A percentile compares a stretch with the other conserved stretches of the same genome.
Evolutionary conservation across 495 filamentous ascomycete species (phyloP).

Genomic region (Xylaria cubensis): DNA sequence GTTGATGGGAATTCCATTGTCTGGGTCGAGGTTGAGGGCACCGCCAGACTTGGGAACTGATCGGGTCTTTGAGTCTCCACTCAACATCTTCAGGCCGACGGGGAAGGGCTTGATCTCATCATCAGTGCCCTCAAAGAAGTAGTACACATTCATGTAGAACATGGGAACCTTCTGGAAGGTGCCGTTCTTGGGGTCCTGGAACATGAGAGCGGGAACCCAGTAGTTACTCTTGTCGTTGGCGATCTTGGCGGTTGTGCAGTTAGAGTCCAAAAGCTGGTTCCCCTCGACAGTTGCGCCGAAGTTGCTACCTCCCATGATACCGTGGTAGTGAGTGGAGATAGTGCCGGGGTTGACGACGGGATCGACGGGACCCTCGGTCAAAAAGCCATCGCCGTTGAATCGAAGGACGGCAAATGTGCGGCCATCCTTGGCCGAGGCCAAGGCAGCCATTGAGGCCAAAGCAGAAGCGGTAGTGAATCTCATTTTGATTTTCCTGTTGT

Average conservation of each 20-base stretch:
- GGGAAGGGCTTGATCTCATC: slow-evolving; percentile 73
- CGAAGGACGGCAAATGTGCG: slow-evolving; percentile 55
- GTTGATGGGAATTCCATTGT: slow-evolving; percentile 46
- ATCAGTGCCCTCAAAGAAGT: slow-evolving; percentile 65
- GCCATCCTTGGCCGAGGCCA: slow-evolving; percentile 43
- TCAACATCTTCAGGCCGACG: slow-evolving; percentile 72
- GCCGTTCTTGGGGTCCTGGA: slow-evolving; percentile 63
- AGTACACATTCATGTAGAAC: slow-evolving; percentile 71
- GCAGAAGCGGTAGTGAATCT: slow-evolving; percentile 36
- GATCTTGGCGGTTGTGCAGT: slow-evolving; percentile 70
- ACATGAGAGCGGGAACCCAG: slow-evolving; percentile 77
- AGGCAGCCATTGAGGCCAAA: slow-evolving; percentile 39
- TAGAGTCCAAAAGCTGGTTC: slow-evolving; percentile 60
- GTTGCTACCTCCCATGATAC: slow-evolving; percentile 72
- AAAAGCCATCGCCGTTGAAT: slow-evolving; percentile 51
- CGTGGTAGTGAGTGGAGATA: slow-evolving; percentile 68
- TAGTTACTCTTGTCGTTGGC: slow-evolving; percentile 76
- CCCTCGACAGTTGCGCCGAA: slow-evolving; percentile 70
- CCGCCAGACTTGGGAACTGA: slow-evolving; percentile 42
- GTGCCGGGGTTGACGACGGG: slow-evolving; percentile 68
- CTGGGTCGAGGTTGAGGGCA: slow-evolving; percentile 47
- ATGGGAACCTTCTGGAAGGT: slow-evolving; percentile 68
- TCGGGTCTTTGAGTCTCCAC: slow-evolving; percentile 65
- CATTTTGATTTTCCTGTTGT: slow-evolving; percentile 31
- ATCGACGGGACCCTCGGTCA: slow-evolving; percentile 67